A percentile compares a stretch with the other conserved stretches of the same genome.
Evolutionary conservation across 2,329 filamentous ascomycete genomes (phyloP).

Genomic region (Sclerotinia nivalis): DNA sequence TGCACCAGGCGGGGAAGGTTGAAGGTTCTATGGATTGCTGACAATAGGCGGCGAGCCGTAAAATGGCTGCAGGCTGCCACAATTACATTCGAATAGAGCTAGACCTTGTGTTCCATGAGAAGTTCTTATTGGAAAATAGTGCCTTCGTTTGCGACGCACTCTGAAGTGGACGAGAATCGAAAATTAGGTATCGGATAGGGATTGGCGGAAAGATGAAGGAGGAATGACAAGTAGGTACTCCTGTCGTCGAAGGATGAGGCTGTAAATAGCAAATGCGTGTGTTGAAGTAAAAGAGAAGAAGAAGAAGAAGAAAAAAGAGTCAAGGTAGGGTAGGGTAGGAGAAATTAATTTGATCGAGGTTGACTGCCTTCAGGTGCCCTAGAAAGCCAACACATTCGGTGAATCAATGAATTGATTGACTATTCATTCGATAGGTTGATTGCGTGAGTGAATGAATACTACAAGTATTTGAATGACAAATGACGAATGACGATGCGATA

Average conservation of each 20-base stretch:
- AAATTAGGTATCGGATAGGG: slow-evolving; percentile 1
- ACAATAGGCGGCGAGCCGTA: slow-evolving; percentile 36
- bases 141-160: slow-evolving; percentile 35
- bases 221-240: slow-evolving; percentile 6
- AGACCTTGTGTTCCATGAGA: slow-evolving; percentile 36
- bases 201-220: slow-evolving; percentile 20
- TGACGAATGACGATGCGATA: neutral
- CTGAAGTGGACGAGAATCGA: slow-evolving; percentile 27
- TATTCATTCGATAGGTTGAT: neutral
- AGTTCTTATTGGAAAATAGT: slow-evolving; percentile 27
- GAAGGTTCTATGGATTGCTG: slow-evolving; percentile 30
- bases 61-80: slow-evolving; percentile 36
- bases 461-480: neutral
- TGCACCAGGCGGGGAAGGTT: slow-evolving; percentile 24
- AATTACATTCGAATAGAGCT: slow-evolving; percentile 36
- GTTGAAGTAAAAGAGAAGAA: neutral
- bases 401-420: slow-evolving; percentile 16
- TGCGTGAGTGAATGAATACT: neutral
- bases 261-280: slow-evolving; percentile 3
- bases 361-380: slow-evolving; percentile 22
- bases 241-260: slow-evolving; percentile 25
- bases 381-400: slow-evolving; percentile 26
- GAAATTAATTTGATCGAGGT: slow-evolving; percentile 19
- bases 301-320: neutral
- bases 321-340: neutral